These are phyloP conservation scores for Escallonia herrerae DNA, from an alignment of 129 eudicot genomes.

Conservation along the genomic window DNA sequence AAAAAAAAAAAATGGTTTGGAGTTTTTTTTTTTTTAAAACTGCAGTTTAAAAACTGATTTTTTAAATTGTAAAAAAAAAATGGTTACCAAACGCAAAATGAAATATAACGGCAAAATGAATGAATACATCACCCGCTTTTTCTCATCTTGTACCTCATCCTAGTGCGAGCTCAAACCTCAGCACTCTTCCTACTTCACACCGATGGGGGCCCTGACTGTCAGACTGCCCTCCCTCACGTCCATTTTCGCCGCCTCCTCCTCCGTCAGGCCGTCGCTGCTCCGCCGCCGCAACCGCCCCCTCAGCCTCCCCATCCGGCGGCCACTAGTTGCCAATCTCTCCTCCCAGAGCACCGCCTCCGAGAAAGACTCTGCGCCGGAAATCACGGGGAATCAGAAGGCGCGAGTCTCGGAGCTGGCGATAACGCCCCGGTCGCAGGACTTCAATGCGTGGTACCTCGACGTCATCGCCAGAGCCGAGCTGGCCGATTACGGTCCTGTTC, in stretches of 20 bases:
- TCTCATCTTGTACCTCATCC: constrained; percentile 26
- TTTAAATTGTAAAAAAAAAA: too few species aligned
- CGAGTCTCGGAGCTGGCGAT: constrained; percentile 47
- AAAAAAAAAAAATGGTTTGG: constrained; percentile 69
- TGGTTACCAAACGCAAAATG: too few species aligned
- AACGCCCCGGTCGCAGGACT: constrained; percentile 88
- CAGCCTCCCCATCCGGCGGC: constrained; percentile 22
- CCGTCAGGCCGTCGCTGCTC: constrained; percentile 19
- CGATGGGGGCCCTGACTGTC: constrained; percentile 55
- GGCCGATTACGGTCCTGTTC: constrained; percentile 98
- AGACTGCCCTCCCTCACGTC: constrained; percentile 64
- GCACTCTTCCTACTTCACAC: background rate
- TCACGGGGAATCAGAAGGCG: constrained; percentile 25
- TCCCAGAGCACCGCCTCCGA: constrained; percentile 34
- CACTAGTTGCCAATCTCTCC: constrained; percentile 33
- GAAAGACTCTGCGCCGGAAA: constrained; percentile 24
- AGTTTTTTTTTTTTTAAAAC: too few species aligned
- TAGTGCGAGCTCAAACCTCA: background rate
- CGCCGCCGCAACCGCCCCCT: constrained; percentile 24
- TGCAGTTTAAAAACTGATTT: too few species aligned
- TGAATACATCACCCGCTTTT: too few species aligned
- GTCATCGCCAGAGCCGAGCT: constrained; percentile 86
- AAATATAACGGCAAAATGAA: too few species aligned
- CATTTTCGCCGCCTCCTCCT: constrained; percentile 36
- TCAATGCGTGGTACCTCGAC: constrained; percentile 93